A percentile compares a stretch with the other conserved stretches of the same genome.
These are phyloP conservation scores for Chamaecrista fasciculata DNA, from an alignment of 306 rosid genomes.

Conservation along the genomic window DNA sequence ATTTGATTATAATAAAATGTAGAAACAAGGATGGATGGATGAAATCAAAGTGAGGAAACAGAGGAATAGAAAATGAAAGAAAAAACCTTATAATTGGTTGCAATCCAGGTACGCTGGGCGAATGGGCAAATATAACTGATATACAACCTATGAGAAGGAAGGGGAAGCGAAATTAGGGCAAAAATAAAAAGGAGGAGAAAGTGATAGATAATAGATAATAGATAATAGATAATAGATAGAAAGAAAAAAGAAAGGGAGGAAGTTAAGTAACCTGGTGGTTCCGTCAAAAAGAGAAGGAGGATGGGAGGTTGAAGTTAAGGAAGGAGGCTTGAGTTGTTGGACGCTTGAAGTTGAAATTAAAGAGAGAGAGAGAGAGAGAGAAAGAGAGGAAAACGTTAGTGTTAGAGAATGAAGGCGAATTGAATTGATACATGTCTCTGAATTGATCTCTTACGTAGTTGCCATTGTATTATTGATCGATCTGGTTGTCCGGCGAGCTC, in stretches of 20 bases:
- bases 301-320: slow-evolving; percentile 51
- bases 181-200: not conserved
- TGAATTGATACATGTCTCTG: too few species aligned
- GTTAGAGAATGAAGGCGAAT: not conserved
- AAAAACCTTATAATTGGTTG: slow-evolving; percentile 71
- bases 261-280: slow-evolving; percentile 60
- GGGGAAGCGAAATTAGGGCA: not conserved
- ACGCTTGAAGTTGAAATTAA: slow-evolving; percentile 27
- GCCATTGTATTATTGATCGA: too few species aligned
- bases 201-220: too few species aligned
- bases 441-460: slow-evolving; percentile 23
- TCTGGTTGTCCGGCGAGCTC: not conserved
- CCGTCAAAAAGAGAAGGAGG: slow-evolving; percentile 84
- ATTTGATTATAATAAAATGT: not conserved
- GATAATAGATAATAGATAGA: not conserved
- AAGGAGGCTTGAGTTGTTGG: slow-evolving; percentile 41
- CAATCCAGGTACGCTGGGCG: slow-evolving; percentile 88
- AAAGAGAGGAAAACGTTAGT: not conserved
- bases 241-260: too few species aligned
- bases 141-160: slow-evolving; percentile 48
- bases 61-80: not conserved
- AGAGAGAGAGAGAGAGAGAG: not conserved
- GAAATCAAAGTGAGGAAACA: not conserved
- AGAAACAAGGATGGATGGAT: not conserved
- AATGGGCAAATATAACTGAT: slow-evolving; percentile 54